phyloP scores from a whole-genome alignment of 345 rosid species.

The Eucalyptus guilfoylei region DNA sequence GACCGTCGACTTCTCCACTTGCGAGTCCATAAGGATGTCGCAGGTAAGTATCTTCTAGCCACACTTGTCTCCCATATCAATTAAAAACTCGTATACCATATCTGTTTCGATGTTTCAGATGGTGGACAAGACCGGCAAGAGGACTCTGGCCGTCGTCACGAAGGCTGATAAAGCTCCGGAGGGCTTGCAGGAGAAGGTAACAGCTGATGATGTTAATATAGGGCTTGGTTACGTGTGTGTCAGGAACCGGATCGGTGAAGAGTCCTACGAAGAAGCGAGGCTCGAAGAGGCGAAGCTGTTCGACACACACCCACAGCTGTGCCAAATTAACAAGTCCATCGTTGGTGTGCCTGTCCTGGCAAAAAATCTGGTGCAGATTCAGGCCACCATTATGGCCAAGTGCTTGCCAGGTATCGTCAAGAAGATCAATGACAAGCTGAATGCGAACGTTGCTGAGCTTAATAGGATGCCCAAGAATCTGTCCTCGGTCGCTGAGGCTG shows the following conservation, averaged over 20 bases:
- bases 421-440: slow-evolving; percentile 19
- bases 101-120: neutral
- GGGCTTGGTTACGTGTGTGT: slow-evolving; percentile 45
- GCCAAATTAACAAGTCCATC: slow-evolving; percentile 17
- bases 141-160: slow-evolving; percentile 48
- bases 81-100: neutral
- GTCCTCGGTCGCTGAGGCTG: slow-evolving; percentile 19
- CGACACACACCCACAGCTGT: neutral
- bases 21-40: slow-evolving; percentile 54
- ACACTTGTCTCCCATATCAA: neutral
- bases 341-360: slow-evolving; percentile 28
- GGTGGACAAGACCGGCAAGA: slow-evolving; percentile 25
- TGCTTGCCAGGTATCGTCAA: slow-evolving; percentile 18
- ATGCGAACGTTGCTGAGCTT: neutral
- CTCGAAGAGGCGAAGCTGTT: slow-evolving; percentile 12
- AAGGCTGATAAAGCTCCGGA: slow-evolving; percentile 37
- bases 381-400: slow-evolving; percentile 6
- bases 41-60: neutral
- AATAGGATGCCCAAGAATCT: slow-evolving; percentile 10
- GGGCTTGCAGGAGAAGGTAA: slow-evolving; percentile 33
- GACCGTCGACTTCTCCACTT: slow-evolving; percentile 26
- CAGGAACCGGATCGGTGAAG: slow-evolving; percentile 30
- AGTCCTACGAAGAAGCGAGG: slow-evolving; percentile 20
- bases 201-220: slow-evolving; percentile 36
- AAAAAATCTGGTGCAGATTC: slow-evolving; percentile 13